Base-by-base conservation (phyloP, 768 basidiomycete species). In the Daedalea quercina region DNA sequence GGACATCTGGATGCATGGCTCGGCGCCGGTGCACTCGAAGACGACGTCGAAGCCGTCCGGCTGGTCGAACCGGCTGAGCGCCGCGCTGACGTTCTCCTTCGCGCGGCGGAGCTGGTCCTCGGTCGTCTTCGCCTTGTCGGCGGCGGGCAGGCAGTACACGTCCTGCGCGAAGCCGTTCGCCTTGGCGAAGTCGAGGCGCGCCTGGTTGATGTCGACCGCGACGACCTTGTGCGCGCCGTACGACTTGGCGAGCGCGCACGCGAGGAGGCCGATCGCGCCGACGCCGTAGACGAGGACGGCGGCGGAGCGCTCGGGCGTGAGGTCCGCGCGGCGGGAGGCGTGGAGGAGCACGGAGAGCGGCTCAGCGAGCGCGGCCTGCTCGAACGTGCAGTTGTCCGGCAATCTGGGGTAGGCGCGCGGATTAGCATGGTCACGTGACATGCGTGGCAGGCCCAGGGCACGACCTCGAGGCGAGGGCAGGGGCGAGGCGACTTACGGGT, bases 11-110 rank as follows among this genome's bases (percentile, higher is more conserved):
- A 95, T 91, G 64, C 89, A 91, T 33, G 82, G 76, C 68, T 95
- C 93, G 1, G 91, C 92, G 56, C 94, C 94, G 12, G 93, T 94
- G 70, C 94, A 98, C 69, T 98, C 94, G 63, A 94, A 90, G 46
- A 97, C 86, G 63, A 90, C 75, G 67, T 96, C 93, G 70, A 92
- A 95, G 26, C 95, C 95, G 24, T 90, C 84, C 22, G 74, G 73
- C 54, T 76, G 70, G 54, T 69, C 72, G 63, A 90, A 88, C 50
- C 74, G 67, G 46, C 71, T 63, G 53, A 91, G 73, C 6, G 80
- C 77, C 8, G 67, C 63, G 40, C 72, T 67, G 8, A 79, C 73
- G 57, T 69, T 77, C 54, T 83, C 81, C 66, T 80, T 81, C n/a
- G 84, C 82, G 6, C 72, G 73, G 47, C 75, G 74, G 48, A 81